Conservation (phyloP, 1,139 yeast species). For the Pichia norvegensis region DNA sequence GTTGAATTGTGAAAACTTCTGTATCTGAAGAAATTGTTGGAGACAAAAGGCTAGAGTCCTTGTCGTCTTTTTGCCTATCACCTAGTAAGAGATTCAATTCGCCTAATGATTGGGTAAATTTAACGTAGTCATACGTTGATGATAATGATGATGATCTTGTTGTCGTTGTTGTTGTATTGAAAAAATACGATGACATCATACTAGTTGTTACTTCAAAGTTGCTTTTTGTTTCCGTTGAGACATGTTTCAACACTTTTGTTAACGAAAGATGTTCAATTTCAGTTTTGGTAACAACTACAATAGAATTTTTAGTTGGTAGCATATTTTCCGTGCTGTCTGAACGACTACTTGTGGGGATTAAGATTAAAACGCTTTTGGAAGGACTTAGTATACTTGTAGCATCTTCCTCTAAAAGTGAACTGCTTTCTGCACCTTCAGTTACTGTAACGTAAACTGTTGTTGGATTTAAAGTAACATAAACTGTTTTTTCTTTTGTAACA, state of each 20-base stretch:
- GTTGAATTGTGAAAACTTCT: not conserved
- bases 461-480: slow-evolving; percentile 22
- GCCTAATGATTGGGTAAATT: too few species aligned
- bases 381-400: too few species aligned
- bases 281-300: not conserved
- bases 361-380: too few species aligned
- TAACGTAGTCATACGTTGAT: not conserved
- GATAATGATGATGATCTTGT: not conserved
- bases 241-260: not conserved
- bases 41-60: not conserved
- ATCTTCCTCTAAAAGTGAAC: not conserved
- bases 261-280: not conserved
- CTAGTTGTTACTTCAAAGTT: not conserved
- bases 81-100: not conserved
- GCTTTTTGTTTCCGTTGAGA: not conserved
- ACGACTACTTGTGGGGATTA: not conserved
- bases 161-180: too few species aligned
- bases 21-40: not conserved
- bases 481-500: slow-evolving; percentile 12
- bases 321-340: not conserved
- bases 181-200: not conserved
- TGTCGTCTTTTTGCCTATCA: not conserved
- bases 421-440: slow-evolving; percentile 15
- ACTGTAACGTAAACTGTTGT: slow-evolving; percentile 21
- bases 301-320: not conserved